Percentiles rank a stretch among this genome's conserved stretches.
These are phyloP conservation scores for Syzygium malaccense DNA, from an alignment of 441 rosid genomes.

Conservation along the genomic window DNA sequence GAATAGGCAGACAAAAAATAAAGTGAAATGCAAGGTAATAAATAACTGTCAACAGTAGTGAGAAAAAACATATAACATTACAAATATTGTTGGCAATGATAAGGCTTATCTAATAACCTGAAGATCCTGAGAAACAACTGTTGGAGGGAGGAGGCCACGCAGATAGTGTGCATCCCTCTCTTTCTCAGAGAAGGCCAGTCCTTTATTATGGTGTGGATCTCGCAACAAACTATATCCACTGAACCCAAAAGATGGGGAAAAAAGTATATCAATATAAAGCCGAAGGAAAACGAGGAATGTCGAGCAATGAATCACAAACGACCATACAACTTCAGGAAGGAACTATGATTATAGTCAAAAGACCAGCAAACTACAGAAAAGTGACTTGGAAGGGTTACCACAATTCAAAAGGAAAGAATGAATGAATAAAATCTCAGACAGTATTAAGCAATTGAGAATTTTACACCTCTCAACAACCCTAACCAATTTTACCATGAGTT, in stretches of 20 bases:
- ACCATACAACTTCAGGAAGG: background rate
- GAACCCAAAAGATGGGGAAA: background rate
- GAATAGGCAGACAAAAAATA: background rate
- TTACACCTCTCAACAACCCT: background rate
- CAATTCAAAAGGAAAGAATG: background rate
- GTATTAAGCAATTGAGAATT: background rate
- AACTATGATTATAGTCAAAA: background rate
- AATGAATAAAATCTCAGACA: background rate
- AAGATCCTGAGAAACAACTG: constrained; percentile 15
- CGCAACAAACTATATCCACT: constrained; percentile 15
- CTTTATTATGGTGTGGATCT: constrained; percentile 15
- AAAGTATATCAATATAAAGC: background rate
- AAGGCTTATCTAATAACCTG: background rate
- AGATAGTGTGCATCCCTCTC: constrained; percentile 15
- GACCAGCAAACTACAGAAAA: background rate
- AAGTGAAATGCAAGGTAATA: background rate
- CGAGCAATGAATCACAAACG: background rate
- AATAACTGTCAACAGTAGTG: background rate
- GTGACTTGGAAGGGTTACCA: background rate
- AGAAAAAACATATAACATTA: background rate
- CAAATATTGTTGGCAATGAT: background rate
- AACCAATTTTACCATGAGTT: background rate
- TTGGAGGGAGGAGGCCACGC: constrained; percentile 13
- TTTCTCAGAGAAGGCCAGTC: constrained; percentile 13
- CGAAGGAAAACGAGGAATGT: background rate